Base-by-base conservation (phyloP, 768 basidiomycete species). In the Trametes coccinea region DNA sequence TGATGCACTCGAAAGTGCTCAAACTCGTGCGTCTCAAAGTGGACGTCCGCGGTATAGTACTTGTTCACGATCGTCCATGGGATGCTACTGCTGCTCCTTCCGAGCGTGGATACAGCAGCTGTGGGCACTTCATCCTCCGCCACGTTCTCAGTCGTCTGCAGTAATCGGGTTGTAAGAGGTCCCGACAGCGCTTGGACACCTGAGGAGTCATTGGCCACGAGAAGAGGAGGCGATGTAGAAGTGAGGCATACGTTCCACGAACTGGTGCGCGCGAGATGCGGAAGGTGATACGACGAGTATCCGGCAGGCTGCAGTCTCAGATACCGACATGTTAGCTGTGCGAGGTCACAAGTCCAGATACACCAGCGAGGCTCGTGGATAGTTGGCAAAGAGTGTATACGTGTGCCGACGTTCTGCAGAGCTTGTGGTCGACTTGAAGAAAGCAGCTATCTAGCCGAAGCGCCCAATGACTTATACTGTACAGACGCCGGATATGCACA, bases 11-110 rank as follows among this genome's bases (percentile, higher is more conserved):
- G 72, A 61, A 83, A 77, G 10, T 79, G 76, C 33, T 76, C 74
- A 55, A 84, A 71, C 16, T 80, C 75, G 56, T 80, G 79, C 10
- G 80, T 75, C 37, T 84, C 75, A 69, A 93, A 92, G 62, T 86
- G 84, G 6, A 94, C 88, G 60, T 82, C 78, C 1, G 92, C 92
- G 13, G 83, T 83, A 75, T 93, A 94, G 74, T 94, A 94, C 71
- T 84, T 87, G 77, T 93, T 93, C 53, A 75, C 74, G 62, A 93
- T 89, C 44, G 83, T 88, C 90, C 90, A 93, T 9, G 88, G 86
- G 34, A 90, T 73, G 30, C 51, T 62, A 30, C 57, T 63, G n/a
- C 53, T 63, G 33, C 45, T 54, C 14, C 47, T 39, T 39, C 47
- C 56, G 29, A 17, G 37, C 7, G 41, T 51, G n/a, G 40, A 5